Evolutionary conservation across 2,329 filamentous ascomycete genomes (phyloP), one percentile per base, ranked within the genome.

Genomic region (Podosphaera leucotricha): DNA sequence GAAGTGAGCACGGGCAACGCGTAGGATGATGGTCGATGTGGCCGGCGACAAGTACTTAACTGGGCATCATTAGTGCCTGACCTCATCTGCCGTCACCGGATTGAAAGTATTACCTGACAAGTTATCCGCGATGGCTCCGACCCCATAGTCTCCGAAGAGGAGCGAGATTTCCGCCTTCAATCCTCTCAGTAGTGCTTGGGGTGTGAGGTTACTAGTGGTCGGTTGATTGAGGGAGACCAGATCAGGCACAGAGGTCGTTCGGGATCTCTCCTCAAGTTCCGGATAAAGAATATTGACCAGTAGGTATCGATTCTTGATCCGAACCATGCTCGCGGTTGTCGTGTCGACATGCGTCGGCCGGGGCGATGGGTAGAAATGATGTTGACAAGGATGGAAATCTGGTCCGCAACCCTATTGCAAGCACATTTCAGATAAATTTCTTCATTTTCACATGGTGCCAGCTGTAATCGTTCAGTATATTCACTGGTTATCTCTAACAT

Each of bases 221-320:
- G 87, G 85, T 42, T 78, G 75, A 59, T 86, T 79, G 61, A 92
- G 78, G 44, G 76, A 67, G 22, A 95, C 64, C 46, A 80, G 39
- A 64, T 72, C 60, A 57, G 80, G 60, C 55, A 68, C 53, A 52
- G 62, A 59, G 28, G 57, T 42, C 46, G 59, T 60, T 47, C 53
- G 47, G n/a, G 44, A 39, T 40, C 44, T 36, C 18, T 52, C 50
- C 50, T 40, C 56, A 48, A 47, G 54, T 55, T 75, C 68, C 0
- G 86, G 84, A 55, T 94, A 94, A 40, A 95, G 68, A 51, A 95
- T 85, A 58, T 92, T 83, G 49, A 95, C 74, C n/a, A 95, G 75
- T 16, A 98, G 72, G 60, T 98, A 98, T 55, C 90, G 78, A 61
- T 93, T 80, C 63, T 98, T 98, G 53, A 95, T 74, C 57, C 90